Conservation (phyloP, 2,329 filamentous ascomycete species). For the Macrophomina tecta region DNA sequence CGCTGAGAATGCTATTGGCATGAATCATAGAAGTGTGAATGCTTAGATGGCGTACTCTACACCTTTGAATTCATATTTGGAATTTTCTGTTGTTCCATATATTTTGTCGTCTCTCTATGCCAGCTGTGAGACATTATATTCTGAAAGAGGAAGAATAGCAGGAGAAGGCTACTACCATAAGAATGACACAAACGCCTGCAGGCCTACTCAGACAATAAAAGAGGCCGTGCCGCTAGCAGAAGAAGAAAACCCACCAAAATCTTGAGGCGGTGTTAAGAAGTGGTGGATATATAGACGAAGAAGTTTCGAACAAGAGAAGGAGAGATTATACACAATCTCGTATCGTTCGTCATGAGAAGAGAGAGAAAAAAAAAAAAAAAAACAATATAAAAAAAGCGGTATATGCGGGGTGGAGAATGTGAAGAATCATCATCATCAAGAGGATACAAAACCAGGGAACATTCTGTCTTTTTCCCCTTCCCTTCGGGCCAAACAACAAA, state of each 20-base stretch:
- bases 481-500: not conserved
- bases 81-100: not conserved
- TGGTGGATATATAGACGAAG: not conserved
- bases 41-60: too few relatives aligned
- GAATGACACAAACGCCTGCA: too few relatives aligned
- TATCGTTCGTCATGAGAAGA: not conserved
- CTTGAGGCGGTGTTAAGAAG: too few relatives aligned
- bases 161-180: not conserved
- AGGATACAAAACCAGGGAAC: not conserved
- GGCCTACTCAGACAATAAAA: not conserved
- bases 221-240: not conserved
- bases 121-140: constrained; percentile 9
- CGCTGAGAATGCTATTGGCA: too few relatives aligned
- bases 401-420: not conserved
- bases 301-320: constrained; percentile 8
- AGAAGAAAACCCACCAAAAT: not conserved
- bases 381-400: not conserved
- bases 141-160: not conserved
- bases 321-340: constrained; percentile 22
- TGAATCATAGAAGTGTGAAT: too few relatives aligned
- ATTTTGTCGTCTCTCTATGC: constrained; percentile 2
- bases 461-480: not conserved
- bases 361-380: not conserved
- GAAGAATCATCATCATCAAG: too few relatives aligned
- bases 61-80: not conserved